Base-by-base conservation (phyloP, 163 green algal species). In the Picocystis sp. region DNA sequence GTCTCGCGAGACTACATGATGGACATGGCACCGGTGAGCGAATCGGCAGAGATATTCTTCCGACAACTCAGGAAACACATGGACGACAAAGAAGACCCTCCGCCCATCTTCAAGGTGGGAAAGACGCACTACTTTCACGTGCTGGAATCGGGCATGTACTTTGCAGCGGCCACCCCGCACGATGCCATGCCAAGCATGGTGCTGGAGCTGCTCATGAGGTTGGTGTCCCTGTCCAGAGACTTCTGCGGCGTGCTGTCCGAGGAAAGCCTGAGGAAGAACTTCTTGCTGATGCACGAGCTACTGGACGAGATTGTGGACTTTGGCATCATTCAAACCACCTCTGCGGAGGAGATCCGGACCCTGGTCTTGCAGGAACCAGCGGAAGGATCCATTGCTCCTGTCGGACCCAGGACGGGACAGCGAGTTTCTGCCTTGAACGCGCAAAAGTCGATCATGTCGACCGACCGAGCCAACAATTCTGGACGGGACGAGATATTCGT, bases 241-340 rank as follows among this genome's bases (percentile, higher is more conserved):
- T 93, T 91, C 65, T 89, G 81, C 63, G 87, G 87, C 14, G 60
- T 79, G 25, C 65, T 94, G 17, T 80, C 55, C 45, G 87, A 98
- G 64, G 89, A 97, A 35, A 78, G 75, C 12, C 73, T 97, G 22
- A 73, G 89, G 22, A 86, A 88, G 53, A 98, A 98, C 72, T 92
- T 94, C 57, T 64, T 93, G 23, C 74, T 98, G 0, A 68, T 94
- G 17, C 96, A 97, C 60, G 89, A 98, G 72, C 76, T 98, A 22
- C 68, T 98, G 45, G 89, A 96, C 52, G 89, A 98, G 64, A 68
- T 76, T 50, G 33, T 78, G n/a, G 66, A 70, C 43, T 57, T 49
- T 17, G 60, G 60, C 29, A 60, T 60, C 45, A 29, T 44, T 11
- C 33, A 24, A 25, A 24, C 44, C 44, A 50, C 44, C 6, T 50